Evolutionary conservation across 371 early-diverging fungal genomes (phyloP), one percentile per base, ranked within the genome.

Genomic region (Spiromyces aspiralis): DNA sequence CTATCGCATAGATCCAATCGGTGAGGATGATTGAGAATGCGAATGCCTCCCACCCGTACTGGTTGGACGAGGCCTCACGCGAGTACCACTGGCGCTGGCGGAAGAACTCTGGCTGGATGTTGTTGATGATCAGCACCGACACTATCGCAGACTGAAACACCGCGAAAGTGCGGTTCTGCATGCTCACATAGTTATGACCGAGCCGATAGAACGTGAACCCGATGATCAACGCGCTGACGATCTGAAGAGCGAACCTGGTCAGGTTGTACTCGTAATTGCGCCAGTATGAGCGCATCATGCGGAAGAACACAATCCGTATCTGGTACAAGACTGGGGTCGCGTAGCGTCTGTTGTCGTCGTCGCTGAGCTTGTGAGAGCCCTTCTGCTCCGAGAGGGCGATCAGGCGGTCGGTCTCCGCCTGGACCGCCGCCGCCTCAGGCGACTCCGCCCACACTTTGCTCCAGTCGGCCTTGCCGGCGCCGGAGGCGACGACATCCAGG

Each of bases 191-290:
- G 22, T 75, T 62, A 46, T 65, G 27, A 12, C 71, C 71, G 2
- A 77, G 63, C 45, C 79, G 74, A 74, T 71, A 81, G 67, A 80
- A 88, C 2, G 84, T 74, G 71, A 88, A 80, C 41, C 85, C 86
- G 51, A 80, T 74, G 41, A 81, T 46, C 23, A 70, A 4, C 26
- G 74, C 67, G 44, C 61, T 54, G 41, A 69, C 42, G 27, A 67
- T 50, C 28, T 70, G 61, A 10, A 67, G 66, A 6, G 67, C 56
- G 6, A 72, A 46, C 16, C 77, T 70, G 6, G 74, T 75, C 46
- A 75, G 47, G 64, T 80, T 78, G 61, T 80, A 80, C 42, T 70
- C 60, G 23, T 69, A 67, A 51, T 71, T 62, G 23, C 80, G 67
- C 75, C 75, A 79, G 64, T 74, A 74, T 24, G 68, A 61, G 3